phyloP scores from a whole-genome alignment of 1,284 basidiomycete species.

The Tylopilus sp. region DNA sequence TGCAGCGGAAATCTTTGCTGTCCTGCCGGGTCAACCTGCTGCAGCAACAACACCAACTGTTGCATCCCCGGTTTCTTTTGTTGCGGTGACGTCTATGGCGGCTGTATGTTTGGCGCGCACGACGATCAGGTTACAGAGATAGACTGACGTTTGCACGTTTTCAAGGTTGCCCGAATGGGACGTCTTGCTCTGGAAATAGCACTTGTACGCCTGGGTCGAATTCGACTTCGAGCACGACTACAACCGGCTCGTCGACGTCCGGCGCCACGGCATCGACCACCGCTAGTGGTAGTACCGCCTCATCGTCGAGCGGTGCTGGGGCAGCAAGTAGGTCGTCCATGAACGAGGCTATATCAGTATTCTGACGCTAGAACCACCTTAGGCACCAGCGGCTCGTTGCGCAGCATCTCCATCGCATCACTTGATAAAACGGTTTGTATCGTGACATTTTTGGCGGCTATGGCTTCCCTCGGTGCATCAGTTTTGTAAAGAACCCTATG shows the following conservation, averaged over 20 bases:
- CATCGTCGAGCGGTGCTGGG: background rate
- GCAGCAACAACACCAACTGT: slow-evolving; percentile 12
- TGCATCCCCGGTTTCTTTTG: slow-evolving; percentile 23
- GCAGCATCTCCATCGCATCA: slow-evolving; percentile 5
- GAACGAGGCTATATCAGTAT: background rate
- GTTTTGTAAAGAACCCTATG: background rate
- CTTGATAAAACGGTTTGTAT: slow-evolving; percentile 14
- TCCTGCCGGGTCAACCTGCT: slow-evolving; percentile 16
- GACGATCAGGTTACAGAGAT: background rate
- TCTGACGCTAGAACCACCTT: background rate
- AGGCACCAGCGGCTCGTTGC: slow-evolving; percentile 18
- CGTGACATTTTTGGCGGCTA: slow-evolving; percentile 10
- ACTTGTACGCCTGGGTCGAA: slow-evolving; percentile 14
- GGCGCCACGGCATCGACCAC: background rate
- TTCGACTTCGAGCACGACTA: background rate
- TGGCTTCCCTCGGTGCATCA: slow-evolving; percentile 7
- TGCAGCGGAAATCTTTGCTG: slow-evolving; percentile 23
- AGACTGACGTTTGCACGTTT: slow-evolving; percentile 13
- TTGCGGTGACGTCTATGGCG: slow-evolving; percentile 31
- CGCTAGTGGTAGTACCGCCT: background rate
- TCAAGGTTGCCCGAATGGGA: slow-evolving; percentile 30
- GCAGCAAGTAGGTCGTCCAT: slow-evolving; percentile 20
- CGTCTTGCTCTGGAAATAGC: slow-evolving; percentile 9
- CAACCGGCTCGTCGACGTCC: background rate
- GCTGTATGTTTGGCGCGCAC: slow-evolving; percentile 26